A percentile compares a stretch with the other conserved stretches of the same genome.
phyloP scores from a whole-genome alignment of 2,329 filamentous ascomycete species.

The Pyricularia grisea region DNA sequence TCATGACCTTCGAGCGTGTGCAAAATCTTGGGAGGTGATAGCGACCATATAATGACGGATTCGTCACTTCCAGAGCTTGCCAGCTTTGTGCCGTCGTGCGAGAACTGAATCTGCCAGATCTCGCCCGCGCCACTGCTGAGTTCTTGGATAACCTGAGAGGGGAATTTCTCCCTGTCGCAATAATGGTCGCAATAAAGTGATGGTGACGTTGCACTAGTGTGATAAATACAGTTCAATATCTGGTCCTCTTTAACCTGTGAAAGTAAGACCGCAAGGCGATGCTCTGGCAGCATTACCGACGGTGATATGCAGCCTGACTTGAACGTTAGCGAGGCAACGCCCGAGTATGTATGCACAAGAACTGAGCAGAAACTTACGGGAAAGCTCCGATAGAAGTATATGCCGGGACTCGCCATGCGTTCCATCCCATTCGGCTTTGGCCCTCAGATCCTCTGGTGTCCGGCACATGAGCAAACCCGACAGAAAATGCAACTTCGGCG shows the following conservation, averaged over 20 bases:
- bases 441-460: slow-evolving; percentile 64
- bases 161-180: slow-evolving; percentile 75
- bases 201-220: slow-evolving; percentile 69
- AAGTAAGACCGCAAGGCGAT: slow-evolving; percentile 72
- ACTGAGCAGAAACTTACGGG: slow-evolving; percentile 44
- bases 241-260: slow-evolving; percentile 78
- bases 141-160: slow-evolving; percentile 59
- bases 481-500: slow-evolving; percentile 66
- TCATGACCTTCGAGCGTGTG: slow-evolving; percentile 57
- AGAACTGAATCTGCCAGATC: slow-evolving; percentile 88
- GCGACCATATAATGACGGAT: slow-evolving; percentile 74
- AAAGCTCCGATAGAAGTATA: slow-evolving; percentile 68
- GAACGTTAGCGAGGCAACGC: slow-evolving; percentile 13
- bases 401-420: slow-evolving; percentile 66
- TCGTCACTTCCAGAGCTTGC: slow-evolving; percentile 74
- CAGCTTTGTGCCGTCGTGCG: slow-evolving; percentile 72
- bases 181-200: slow-evolving; percentile 84
- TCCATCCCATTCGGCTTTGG: slow-evolving; percentile 77
- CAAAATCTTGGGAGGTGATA: slow-evolving; percentile 55
- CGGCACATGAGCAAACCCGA: slow-evolving; percentile 88
- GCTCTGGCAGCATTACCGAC: slow-evolving; percentile 92
- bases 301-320: slow-evolving; percentile 75
- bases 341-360: slow-evolving; percentile 2
- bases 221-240: slow-evolving; percentile 76
- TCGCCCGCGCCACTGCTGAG: slow-evolving; percentile 69